These are phyloP conservation scores for Aspergillus sp. DNA, from an alignment of 2,329 filamentous ascomycete genomes.

Conservation along the genomic window DNA sequence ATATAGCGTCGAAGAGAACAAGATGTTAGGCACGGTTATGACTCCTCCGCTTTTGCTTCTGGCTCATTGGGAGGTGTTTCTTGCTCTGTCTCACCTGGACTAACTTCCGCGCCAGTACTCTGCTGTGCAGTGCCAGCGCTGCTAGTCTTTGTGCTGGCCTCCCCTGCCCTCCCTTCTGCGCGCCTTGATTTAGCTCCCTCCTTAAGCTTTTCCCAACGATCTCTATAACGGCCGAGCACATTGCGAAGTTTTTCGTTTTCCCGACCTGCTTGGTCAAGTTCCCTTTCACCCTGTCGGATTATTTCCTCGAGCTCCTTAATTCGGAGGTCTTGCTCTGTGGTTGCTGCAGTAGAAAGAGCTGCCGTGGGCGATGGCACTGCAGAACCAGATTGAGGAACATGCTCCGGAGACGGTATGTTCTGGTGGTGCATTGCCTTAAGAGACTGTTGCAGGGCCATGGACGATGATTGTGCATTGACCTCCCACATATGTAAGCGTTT, in stretches of 20 bases:
- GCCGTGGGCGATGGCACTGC: constrained; percentile 26
- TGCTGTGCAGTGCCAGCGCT: not conserved
- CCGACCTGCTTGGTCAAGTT: constrained; percentile 62
- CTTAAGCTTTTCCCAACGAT: constrained; percentile 69
- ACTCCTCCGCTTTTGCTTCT: not conserved
- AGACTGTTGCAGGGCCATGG: constrained; percentile 82
- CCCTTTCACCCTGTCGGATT: constrained; percentile 56
- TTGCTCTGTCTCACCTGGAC: not conserved
- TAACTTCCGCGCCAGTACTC: not conserved
- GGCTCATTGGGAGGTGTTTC: not conserved
- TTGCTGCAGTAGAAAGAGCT: constrained; percentile 17
- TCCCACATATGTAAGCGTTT: constrained; percentile 92
- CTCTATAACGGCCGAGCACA: constrained; percentile 57
- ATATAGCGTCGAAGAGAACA: not conserved
- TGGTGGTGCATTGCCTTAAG: constrained; percentile 53
- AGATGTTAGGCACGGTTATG: not conserved
- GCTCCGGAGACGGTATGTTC: constrained; percentile 29
- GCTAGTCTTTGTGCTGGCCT: not conserved
- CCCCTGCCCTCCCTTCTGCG: constrained; percentile 24
- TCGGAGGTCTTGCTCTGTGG: constrained; percentile 49
- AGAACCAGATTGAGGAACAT: constrained; percentile 32
- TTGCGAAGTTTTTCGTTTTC: constrained; percentile 61
- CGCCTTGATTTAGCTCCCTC: constrained; percentile 55
- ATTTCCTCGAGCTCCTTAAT: constrained; percentile 69
- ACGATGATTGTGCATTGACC: constrained; percentile 83